Evolutionary conservation across 495 filamentous ascomycete species (phyloP), one percentile per base, ranked within the genome.

Genomic region (Aspergillus baeticus): DNA sequence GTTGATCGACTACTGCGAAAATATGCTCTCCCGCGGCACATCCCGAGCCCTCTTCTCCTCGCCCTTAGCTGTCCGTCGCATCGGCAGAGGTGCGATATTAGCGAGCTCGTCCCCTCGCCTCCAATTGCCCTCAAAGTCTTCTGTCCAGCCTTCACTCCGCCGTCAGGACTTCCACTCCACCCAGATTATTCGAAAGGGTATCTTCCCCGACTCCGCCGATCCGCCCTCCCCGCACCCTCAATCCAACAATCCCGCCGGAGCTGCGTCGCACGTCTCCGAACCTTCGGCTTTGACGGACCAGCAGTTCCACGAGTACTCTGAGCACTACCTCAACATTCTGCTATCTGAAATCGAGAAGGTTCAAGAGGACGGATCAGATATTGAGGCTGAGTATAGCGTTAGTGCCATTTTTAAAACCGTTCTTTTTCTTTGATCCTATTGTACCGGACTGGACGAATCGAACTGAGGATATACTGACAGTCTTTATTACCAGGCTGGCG

Each of bases 401-500:
- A 41, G 74, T 67, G 41, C 51, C 58, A 15, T 41, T 36, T 39
- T 46, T 42, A 22, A 23, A 14, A 44, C 20, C 33, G 13, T 10
- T 13, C 21, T 17, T 42, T 39, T 26, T 41, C 47, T 26, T 21
- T 7, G 17, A 26, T 35, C 39, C 46, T 20, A 26, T 14, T 21
- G 21, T 10, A 8, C 4, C 26, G 8, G 26, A 29, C 26, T 8
- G 8, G 26, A 29, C 26, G 26, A 8, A 8, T 4, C 8, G n/a
- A 18, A 1, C 1, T n/a, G 3, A 17, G 14, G 10, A 11, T n/a
- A 8, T 11, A 36, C 17, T 26, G 33, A 37, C 7, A 17, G 13
- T 37, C 10, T 13, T 20, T 8, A 21, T 41, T 10, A 20, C 26
- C 58, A 95, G 90, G 83, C 89, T 47, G 95, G 94, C 43, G 91